Conservation (phyloP, 1,139 yeast genomes). For the Blastobotrys malaysiensis region DNA sequence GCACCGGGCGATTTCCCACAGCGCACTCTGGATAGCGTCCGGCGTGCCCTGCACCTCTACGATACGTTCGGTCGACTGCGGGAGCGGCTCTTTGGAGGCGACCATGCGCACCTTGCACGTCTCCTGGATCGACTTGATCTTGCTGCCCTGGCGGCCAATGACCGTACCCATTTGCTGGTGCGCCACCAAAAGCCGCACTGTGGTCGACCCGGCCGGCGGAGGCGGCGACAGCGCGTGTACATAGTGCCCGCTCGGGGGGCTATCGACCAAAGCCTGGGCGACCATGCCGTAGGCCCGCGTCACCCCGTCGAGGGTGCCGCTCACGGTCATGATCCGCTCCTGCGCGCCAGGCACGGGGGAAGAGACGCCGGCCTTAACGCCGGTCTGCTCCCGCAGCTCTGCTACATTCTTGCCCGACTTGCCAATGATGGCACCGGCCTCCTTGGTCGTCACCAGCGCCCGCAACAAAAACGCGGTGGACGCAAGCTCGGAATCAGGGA, state of each 20-base stretch:
- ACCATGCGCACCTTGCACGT: conserved; percentile 70
- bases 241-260: conserved; percentile 36
- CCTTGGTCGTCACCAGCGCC: conserved; percentile 75
- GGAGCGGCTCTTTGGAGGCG: conserved; percentile 80
- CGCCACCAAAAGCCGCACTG: conserved; percentile 69
- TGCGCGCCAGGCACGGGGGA: conserved; percentile 76
- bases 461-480: conserved; percentile 36
- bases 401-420: conserved; percentile 80
- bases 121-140: conserved; percentile 78
- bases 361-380: conserved; percentile 85
- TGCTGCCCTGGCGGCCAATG: conserved; percentile 78
- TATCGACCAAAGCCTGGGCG: conserved; percentile 54
- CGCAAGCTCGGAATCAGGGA: not conserved
- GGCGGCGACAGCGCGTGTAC: conserved; percentile 49
- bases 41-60: conserved; percentile 86
- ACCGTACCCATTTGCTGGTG: conserved; percentile 88
- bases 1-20: conserved; percentile 64
- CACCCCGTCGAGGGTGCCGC: conserved; percentile 72
- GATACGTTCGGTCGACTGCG: conserved; percentile 79
- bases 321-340: conserved; percentile 76
- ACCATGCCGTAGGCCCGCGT: conserved; percentile 69
- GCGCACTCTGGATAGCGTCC: conserved; percentile 52
- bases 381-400: conserved; percentile 67
- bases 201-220: conserved; percentile 49
- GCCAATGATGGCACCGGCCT: conserved; percentile 89